Evolutionary conservation across 1,139 yeast genomes (phyloP), one percentile per base, ranked within the genome.

Genomic region (Hyphopichia pseudoburtonii): DNA sequence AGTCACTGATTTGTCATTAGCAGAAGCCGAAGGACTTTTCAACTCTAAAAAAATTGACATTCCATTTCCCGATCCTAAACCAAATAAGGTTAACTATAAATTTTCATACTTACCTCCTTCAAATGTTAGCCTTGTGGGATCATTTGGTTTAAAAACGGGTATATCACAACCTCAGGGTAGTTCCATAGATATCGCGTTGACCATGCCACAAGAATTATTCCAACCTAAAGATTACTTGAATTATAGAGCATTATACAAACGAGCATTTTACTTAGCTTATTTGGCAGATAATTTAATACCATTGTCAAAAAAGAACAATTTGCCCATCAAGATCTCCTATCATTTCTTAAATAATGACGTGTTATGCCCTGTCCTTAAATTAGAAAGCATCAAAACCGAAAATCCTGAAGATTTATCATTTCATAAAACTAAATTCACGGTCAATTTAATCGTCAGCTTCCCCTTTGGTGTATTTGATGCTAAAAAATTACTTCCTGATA

Each of bases 61-160:
- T 26, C 97, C 97, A 28, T 90, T 86, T 61, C 88, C 94, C 8
- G 96, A 88, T 55, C 96, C 96, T 11, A 85, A 84, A 53, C 95
- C 96, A 28, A 64, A 76, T 10, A 66, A 75, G 30, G 75, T 77
- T 35, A 84, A 86, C 52, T 88, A 86, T 60, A 78, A 76, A 43
- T 83, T 90, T 51, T 73, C 79, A 28, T 89, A 80, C 54, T 61
- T 64, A 31, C 69, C 80, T n/a, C 98, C 97, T 0, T 77, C 76
- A 40, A 82, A 80, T 48, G 79, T 90, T 18, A 80, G 90, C 15
- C 73, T 92, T 33, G 83, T 87, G 8, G 97, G 98, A 1, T 83
- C 96, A 8, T 92, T 87, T 64, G 94, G 96, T 1, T 70, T 90
- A 47, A 87, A 87, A 52, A 82, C 96, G 0, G 88, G 86, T 2